phyloP scores from a whole-genome alignment of 768 basidiomycete species.

The Suillus spraguei region DNA sequence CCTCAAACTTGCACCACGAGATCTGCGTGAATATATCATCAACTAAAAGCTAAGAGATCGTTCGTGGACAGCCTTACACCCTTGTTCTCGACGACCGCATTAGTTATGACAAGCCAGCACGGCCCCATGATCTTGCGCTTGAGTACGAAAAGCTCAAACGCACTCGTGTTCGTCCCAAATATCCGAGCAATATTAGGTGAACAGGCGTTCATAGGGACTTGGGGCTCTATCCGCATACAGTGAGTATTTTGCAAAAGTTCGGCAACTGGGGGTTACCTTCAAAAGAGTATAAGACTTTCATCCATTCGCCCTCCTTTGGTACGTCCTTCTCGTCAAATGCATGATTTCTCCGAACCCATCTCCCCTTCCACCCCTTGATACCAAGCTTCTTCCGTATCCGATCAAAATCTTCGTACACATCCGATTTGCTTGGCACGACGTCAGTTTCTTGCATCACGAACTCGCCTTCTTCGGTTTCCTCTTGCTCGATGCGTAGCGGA shows the following conservation, averaged over 20 bases:
- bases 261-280: conserved; percentile 54
- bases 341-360: conserved; percentile 88
- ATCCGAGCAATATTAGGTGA: conserved; percentile 87
- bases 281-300: conserved; percentile 93
- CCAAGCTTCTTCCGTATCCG: conserved; percentile 68
- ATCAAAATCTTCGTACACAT: conserved; percentile 86
- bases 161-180: conserved; percentile 89
- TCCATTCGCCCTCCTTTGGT: conserved; percentile 83
- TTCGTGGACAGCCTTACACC: conserved; percentile 54
- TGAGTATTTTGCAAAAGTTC: background rate
- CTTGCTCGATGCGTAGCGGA: conserved; percentile 51
- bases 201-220: conserved; percentile 68
- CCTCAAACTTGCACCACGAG: conserved; percentile 97
- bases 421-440: conserved; percentile 63
- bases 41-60: conserved; percentile 9
- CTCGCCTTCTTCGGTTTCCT: conserved; percentile 32
- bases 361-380: conserved; percentile 77
- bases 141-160: conserved; percentile 91
- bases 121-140: conserved; percentile 99
- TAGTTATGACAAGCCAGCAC: conserved; percentile 91
- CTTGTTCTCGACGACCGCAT: conserved; percentile 72
- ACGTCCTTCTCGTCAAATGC: conserved; percentile 82
- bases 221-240: conserved; percentile 27
- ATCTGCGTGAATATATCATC: conserved; percentile 50
- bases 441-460: conserved; percentile 66